Evolutionary conservation across 2,329 filamentous ascomycete species (phyloP).

Genomic region (Penicillium vulpinum): DNA sequence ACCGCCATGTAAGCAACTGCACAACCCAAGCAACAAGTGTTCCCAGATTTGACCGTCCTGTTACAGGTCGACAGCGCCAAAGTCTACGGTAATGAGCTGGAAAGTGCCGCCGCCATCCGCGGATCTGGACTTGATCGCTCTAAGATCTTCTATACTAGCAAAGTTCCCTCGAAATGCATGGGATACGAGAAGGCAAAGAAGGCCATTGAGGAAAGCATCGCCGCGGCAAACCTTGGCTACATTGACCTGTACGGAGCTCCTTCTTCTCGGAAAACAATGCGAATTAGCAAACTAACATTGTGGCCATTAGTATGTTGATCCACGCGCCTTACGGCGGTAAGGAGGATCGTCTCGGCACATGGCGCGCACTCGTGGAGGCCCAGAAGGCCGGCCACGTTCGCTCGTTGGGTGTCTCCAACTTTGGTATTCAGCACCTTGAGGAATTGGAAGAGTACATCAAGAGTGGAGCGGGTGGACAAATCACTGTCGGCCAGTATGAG

Average conservation of each 20-base stretch:
- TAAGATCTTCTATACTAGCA: constrained; percentile 64
- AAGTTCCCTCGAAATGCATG: constrained; percentile 54
- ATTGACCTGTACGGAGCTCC: constrained; percentile 59
- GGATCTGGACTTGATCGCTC: constrained; percentile 54
- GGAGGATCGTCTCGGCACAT: constrained; percentile 40
- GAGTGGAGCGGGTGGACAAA: constrained; percentile 57
- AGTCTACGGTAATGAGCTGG: constrained; percentile 59
- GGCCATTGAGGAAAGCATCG: constrained; percentile 64
- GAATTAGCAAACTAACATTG: constrained; percentile 1
- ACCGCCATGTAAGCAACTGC: constrained; percentile 52
- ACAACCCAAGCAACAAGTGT: background rate
- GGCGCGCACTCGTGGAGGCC: constrained; percentile 44
- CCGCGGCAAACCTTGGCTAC: constrained; percentile 63
- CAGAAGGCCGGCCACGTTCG: constrained; percentile 42
- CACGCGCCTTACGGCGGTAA: constrained; percentile 43
- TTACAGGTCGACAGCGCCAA: constrained; percentile 58
- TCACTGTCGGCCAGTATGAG: constrained; percentile 86
- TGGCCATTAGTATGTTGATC: constrained; percentile 35
- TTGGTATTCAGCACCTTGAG: constrained; percentile 41
- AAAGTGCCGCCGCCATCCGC: constrained; percentile 55
- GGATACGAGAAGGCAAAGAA: constrained; percentile 66
- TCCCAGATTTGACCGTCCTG: background rate
- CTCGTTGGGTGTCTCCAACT: constrained; percentile 46
- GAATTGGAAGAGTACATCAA: constrained; percentile 44
- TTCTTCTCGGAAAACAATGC: background rate